Percentiles rank a stretch among this genome's conserved stretches.
phyloP scores from a whole-genome alignment of 2,329 filamentous ascomycete species.

The Aspergillus chevalieri region DNA sequence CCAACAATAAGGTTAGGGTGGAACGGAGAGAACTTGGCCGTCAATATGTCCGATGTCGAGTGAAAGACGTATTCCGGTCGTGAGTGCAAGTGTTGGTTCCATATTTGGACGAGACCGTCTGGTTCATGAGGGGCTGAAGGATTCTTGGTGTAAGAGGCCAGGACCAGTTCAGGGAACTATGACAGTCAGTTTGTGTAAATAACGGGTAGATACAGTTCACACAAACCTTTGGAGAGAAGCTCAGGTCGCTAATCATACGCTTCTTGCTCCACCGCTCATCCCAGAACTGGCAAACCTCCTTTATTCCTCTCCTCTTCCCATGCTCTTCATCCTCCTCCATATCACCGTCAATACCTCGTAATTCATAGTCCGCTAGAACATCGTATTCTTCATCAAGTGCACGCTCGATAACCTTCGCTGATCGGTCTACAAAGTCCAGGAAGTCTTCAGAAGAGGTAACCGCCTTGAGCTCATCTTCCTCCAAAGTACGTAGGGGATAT shows the following conservation, averaged over 20 bases:
- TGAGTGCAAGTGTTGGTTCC: slow-evolving; percentile 93
- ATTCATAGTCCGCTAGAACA: slow-evolving; percentile 87
- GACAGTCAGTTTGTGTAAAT: slow-evolving; percentile 11
- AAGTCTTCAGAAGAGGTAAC: slow-evolving; percentile 92
- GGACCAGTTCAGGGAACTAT: slow-evolving; percentile 77
- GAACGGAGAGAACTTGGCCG: slow-evolving; percentile 96
- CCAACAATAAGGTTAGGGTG: slow-evolving; percentile 95
- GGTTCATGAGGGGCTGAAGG: slow-evolving; percentile 90
- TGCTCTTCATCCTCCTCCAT: slow-evolving; percentile 72
- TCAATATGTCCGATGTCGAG: slow-evolving; percentile 88
- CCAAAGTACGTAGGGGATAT: slow-evolving; percentile 75
- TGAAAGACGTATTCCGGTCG: slow-evolving; percentile 95
- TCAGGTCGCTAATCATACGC: slow-evolving; percentile 90
- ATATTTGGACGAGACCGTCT: slow-evolving; percentile 88
- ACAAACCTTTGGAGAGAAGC: slow-evolving; percentile 79
- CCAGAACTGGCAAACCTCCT: slow-evolving; percentile 87
- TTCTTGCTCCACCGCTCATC: slow-evolving; percentile 96
- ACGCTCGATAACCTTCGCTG: slow-evolving; percentile 93
- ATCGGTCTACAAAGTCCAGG: slow-evolving; percentile 87
- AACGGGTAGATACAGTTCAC: slow-evolving; percentile 4
- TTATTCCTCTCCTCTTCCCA: slow-evolving; percentile 45
- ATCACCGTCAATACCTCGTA: slow-evolving; percentile 64
- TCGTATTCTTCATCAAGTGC: slow-evolving; percentile 95
- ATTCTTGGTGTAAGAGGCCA: slow-evolving; percentile 96
- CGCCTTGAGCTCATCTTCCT: slow-evolving; percentile 77